These are phyloP conservation scores for Stylonectria norvegica DNA, from an alignment of 2,329 filamentous ascomycete species.

Conservation along the genomic window DNA sequence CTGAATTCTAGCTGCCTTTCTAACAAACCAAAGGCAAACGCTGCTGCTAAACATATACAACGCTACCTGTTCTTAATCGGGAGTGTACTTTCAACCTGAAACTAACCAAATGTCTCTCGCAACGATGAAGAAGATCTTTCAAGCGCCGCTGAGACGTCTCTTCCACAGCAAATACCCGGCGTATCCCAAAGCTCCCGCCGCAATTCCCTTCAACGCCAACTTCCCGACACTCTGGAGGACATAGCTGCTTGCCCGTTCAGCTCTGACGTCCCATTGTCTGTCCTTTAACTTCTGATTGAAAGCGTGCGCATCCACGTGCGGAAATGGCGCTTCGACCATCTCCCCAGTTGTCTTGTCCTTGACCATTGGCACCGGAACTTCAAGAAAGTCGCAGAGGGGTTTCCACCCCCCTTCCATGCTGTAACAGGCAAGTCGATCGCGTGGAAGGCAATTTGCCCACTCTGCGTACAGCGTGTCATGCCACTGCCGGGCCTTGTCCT, in stretches of 20 bases:
- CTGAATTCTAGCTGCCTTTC: no score
- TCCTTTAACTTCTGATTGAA: no score
- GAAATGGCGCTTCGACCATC: conserved; percentile 32
- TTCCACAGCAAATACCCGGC: conserved; percentile 29
- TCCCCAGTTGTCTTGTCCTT: conserved; percentile 30
- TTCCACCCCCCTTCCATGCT: conserved; percentile 38
- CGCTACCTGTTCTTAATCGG: no score
- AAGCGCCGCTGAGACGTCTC: conserved; percentile 27
- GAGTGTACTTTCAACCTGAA: no score
- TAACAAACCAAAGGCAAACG: no score
- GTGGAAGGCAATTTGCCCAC: conserved; percentile 32
- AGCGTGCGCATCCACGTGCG: conserved; percentile 33
- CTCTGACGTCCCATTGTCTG: conserved; percentile 11
- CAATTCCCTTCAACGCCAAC: conserved; percentile 21
- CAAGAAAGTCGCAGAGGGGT: conserved; percentile 40
- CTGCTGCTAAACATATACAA: no score
- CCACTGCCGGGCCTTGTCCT: conserved; percentile 36
- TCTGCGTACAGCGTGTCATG: conserved; percentile 37
- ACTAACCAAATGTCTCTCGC: no score
- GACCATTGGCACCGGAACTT: conserved; percentile 35
- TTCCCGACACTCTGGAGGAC: conserved; percentile 23
- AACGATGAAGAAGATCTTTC: no score
- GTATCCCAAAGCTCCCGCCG: conserved; percentile 26
- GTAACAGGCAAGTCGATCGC: conserved; percentile 37
- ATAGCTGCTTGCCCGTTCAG: conserved; percentile 24